Evolutionary conservation across 495 filamentous ascomycete species (phyloP).

Genomic region (Xylaria acuta): DNA sequence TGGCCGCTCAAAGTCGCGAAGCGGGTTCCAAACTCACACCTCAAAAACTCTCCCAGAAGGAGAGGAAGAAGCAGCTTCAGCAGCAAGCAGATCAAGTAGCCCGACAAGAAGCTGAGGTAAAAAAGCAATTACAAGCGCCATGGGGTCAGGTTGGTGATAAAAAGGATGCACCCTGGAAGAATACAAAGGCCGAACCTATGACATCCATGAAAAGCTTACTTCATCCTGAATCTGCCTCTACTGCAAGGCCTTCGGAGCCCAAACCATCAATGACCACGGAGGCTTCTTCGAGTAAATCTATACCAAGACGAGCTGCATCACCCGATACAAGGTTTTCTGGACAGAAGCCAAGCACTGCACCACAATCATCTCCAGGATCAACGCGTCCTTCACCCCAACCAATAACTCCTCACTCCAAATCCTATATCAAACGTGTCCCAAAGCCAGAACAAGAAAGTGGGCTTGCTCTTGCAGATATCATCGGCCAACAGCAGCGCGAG

Average conservation of each 20-base stretch:
- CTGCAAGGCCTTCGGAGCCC: conserved; percentile 52
- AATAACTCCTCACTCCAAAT: conserved; percentile 57
- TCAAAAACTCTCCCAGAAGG: conserved; percentile 82
- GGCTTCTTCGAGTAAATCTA: conserved; percentile 33
- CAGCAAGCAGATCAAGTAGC: conserved; percentile 65
- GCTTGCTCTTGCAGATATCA: conserved; percentile 84
- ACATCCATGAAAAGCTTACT: conserved; percentile 41
- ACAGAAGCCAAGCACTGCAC: conserved; percentile 39
- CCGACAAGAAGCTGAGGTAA: conserved; percentile 52
- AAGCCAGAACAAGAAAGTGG: conserved; percentile 65
- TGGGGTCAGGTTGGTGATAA: conserved; percentile 48
- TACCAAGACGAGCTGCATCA: conserved; percentile 55
- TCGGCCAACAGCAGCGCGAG: conserved; percentile 82
- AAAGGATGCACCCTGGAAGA: conserved; percentile 76
- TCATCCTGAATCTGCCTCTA: conserved; percentile 49
- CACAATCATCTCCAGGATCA: conserved; percentile 28
- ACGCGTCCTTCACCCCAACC: conserved; percentile 31
- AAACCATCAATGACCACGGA: conserved; percentile 49
- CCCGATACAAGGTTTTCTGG: conserved; percentile 63
- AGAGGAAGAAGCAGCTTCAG: conserved; percentile 82
- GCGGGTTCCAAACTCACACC: conserved; percentile 39
- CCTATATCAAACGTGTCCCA: conserved; percentile 51
- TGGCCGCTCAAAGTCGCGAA: conserved; percentile 62
- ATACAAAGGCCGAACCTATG: conserved; percentile 46
- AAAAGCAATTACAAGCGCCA: conserved; percentile 44